Percentiles rank a stretch among this genome's conserved stretches.
Evolutionary conservation across 441 rosid species (phyloP).

Genomic region (Erodium moschatum): DNA sequence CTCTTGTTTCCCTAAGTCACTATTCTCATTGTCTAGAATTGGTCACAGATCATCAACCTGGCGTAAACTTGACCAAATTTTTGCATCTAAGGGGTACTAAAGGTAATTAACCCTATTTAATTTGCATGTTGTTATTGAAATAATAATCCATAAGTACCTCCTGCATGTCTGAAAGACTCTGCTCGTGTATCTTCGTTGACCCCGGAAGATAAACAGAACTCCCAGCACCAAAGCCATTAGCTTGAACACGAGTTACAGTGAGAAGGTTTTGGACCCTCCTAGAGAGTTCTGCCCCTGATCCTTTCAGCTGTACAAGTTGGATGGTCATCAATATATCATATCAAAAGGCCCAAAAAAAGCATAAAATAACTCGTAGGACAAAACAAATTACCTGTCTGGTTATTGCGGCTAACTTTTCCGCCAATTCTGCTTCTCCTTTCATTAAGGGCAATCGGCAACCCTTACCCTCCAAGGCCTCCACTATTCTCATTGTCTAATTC

Average conservation of each 20-base stretch:
- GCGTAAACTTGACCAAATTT: no score
- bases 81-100: no score
- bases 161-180: conserved; percentile 94
- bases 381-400: conserved; percentile 62
- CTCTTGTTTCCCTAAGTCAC: not conserved
- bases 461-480: conserved; percentile 85
- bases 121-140: not conserved
- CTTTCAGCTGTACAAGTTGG: conserved; percentile 60
- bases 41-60: no score
- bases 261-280: conserved; percentile 86
- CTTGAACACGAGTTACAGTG: conserved; percentile 63
- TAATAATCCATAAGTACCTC: conserved; percentile 38
- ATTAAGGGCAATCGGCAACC: conserved; percentile 78
- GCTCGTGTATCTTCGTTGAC: conserved; percentile 90
- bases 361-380: conserved; percentile 1
- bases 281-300: conserved; percentile 92
- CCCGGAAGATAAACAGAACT: conserved; percentile 75
- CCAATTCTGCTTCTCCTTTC: conserved; percentile 83
- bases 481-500: conserved; percentile 72
- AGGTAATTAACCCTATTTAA: no score
- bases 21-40: no score
- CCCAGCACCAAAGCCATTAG: conserved; percentile 49
- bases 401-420: conserved; percentile 65
- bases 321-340: conserved; percentile 20
- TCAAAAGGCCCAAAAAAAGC: conserved; percentile 3